Evolutionary conservation across 371 early-diverging fungal genomes (phyloP).

Genomic region (Massospora cicadina): DNA sequence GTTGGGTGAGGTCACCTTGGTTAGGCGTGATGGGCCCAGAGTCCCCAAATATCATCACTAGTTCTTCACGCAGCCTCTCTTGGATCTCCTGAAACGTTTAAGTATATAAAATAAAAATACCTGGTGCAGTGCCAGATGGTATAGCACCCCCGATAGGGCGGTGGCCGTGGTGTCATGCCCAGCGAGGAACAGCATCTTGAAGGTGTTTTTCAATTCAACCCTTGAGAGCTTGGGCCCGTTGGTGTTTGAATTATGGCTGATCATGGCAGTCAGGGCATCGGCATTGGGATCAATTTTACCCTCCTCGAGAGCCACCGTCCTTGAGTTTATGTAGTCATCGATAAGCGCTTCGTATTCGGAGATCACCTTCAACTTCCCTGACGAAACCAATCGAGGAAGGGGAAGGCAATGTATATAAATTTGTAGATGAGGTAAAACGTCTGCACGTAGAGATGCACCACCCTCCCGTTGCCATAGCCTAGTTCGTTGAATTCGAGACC

Average conservation of each 20-base stretch:
- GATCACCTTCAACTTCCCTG: not conserved
- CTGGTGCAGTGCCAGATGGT: not conserved
- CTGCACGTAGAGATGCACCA: not conserved
- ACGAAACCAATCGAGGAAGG: conserved; percentile 4
- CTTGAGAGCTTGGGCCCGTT: not conserved
- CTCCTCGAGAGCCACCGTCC: not conserved
- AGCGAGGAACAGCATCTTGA: conserved; percentile 9
- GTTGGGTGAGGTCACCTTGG: not conserved
- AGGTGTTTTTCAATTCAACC: conserved; percentile 2
- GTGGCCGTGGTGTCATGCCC: conserved; percentile 10
- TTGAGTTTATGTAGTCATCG: not conserved
- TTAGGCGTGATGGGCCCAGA: not conserved
- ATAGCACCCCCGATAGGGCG: not conserved
- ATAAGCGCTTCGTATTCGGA: conserved; percentile 1
- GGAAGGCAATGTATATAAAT: not conserved
- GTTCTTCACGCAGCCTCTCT: conserved; percentile 5
- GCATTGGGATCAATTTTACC: not conserved
- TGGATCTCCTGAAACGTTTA: conserved; percentile 6
- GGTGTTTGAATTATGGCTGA: not conserved
- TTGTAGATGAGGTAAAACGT: not conserved
- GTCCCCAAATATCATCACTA: not conserved
- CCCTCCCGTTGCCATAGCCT: not conserved
- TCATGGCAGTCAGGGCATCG: conserved; percentile 7
- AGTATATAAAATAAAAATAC: not conserved
- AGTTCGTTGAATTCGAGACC: conserved; percentile 7